Evolutionary conservation across 306 rosid genomes (phyloP).

Genomic region (Vigna nakashimae): DNA sequence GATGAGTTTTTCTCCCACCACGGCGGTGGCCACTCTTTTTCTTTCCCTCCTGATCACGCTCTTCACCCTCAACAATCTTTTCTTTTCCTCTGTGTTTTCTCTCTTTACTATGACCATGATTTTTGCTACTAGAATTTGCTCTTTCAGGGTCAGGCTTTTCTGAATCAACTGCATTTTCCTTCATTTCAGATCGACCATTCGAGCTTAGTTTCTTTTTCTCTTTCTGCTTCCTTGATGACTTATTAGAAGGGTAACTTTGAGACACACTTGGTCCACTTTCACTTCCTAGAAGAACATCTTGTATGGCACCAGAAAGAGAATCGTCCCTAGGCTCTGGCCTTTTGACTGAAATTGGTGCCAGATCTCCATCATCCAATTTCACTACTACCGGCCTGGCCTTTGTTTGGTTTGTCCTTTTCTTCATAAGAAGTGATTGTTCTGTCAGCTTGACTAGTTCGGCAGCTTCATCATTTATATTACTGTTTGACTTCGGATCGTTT

Average conservation of each 20-base stretch:
- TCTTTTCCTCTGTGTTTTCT: slow-evolving; percentile 64
- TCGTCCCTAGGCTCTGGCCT: slow-evolving; percentile 62
- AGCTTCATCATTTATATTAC: slow-evolving; percentile 53
- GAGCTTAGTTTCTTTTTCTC: slow-evolving; percentile 69
- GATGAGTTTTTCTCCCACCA: slow-evolving; percentile 67
- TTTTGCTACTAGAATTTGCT: slow-evolving; percentile 66
- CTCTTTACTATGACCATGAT: slow-evolving; percentile 59
- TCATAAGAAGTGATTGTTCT: slow-evolving; percentile 67
- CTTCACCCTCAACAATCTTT: slow-evolving; percentile 61
- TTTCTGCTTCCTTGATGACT: slow-evolving; percentile 61
- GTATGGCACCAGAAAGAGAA: slow-evolving; percentile 76
- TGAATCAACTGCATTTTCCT: slow-evolving; percentile 63
- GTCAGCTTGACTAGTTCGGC: slow-evolving; percentile 78
- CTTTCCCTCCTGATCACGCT: slow-evolving; percentile 60
- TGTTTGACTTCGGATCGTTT: slow-evolving; percentile 61
- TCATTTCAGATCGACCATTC: slow-evolving; percentile 52
- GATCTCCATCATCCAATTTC: slow-evolving; percentile 83
- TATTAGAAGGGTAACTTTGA: slow-evolving; percentile 48
- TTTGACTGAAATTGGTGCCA: slow-evolving; percentile 51
- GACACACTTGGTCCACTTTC: slow-evolving; percentile 54
- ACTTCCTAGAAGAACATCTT: slow-evolving; percentile 70
- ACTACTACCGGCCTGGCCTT: slow-evolving; percentile 96
- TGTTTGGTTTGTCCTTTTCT: slow-evolving; percentile 73
- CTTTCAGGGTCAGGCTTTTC: slow-evolving; percentile 56
- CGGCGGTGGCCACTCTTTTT: slow-evolving; percentile 69